These are phyloP conservation scores for Aurifilum marmelostoma DNA, from an alignment of 2,329 filamentous ascomycete genomes.

Conservation along the genomic window DNA sequence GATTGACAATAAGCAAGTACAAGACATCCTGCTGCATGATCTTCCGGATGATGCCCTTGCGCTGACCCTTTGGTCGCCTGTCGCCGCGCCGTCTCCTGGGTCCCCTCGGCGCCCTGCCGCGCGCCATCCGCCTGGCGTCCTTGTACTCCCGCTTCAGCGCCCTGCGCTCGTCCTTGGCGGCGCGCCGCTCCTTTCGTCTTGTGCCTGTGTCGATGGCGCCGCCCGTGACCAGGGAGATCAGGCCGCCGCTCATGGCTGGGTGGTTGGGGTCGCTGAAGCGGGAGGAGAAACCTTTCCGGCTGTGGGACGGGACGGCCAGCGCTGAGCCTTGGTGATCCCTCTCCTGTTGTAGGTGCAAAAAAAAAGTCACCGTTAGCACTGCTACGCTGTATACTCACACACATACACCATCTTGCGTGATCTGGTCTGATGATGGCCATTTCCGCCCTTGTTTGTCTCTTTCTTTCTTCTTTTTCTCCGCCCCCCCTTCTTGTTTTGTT, in stretches of 20 bases:
- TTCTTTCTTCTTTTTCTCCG: neutral
- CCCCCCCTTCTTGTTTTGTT: too few species aligned
- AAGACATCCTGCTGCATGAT: constrained; percentile 45
- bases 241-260: constrained; percentile 51
- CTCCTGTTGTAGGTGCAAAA: constrained; percentile 29
- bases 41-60: constrained; percentile 23
- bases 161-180: constrained; percentile 16
- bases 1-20: constrained; percentile 55
- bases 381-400: neutral
- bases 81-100: constrained; percentile 3
- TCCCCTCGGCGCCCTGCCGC: constrained; percentile 15
- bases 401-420: too few species aligned
- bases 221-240: constrained; percentile 51
- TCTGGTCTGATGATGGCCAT: neutral
- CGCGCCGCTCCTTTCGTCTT: constrained; percentile 27
- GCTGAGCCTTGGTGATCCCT: constrained; percentile 45
- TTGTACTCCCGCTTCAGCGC: constrained; percentile 17
- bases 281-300: constrained; percentile 44
- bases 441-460: neutral
- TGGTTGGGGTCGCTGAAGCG: constrained; percentile 56
- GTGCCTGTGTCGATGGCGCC: constrained; percentile 41
- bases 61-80: constrained; percentile 11
- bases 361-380: neutral
- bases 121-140: constrained; percentile 13
- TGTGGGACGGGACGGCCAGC: constrained; percentile 39